These are phyloP conservation scores for Herpotrichia juniperi DNA, from an alignment of 2,329 filamentous ascomycete species.

Conservation along the genomic window DNA sequence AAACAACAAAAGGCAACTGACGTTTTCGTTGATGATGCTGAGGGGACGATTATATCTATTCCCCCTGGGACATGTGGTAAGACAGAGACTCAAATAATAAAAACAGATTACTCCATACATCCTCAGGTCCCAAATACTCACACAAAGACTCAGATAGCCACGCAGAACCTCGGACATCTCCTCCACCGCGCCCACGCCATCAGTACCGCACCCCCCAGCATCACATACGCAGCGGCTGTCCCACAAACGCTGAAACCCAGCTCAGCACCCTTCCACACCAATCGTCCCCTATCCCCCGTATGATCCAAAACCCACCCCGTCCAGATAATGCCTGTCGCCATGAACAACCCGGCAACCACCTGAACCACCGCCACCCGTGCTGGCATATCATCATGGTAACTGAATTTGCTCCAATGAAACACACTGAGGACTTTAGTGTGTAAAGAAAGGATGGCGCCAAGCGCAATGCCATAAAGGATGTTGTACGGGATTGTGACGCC, in stretches of 20 bases:
- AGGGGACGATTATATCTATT: too few species aligned
- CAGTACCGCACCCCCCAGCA: constrained; percentile 11
- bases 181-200: constrained; percentile 10
- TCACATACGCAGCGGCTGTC: constrained; percentile 1
- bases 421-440: constrained; percentile 6
- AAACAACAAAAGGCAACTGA: too few species aligned
- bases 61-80: too few species aligned
- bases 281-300: neutral
- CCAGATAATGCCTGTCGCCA: neutral
- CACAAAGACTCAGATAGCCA: too few species aligned
- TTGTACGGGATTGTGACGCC: neutral
- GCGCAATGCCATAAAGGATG: constrained; percentile 10
- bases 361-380: neutral
- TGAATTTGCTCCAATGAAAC: neutral
- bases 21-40: too few species aligned
- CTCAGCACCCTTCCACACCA: neutral
- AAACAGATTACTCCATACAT: too few species aligned
- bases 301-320: neutral
- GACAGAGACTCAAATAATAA: too few species aligned
- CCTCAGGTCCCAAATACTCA: too few species aligned
- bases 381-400: neutral
- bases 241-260: constrained; percentile 1
- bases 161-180: too few species aligned
- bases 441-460: constrained; percentile 14
- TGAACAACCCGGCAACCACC: constrained; percentile 1